Percentiles rank a stretch among this genome's conserved stretches.
Evolutionary conservation across 371 early-diverging fungal species (phyloP).

Genomic region (Umbelopsis sp.): DNA sequence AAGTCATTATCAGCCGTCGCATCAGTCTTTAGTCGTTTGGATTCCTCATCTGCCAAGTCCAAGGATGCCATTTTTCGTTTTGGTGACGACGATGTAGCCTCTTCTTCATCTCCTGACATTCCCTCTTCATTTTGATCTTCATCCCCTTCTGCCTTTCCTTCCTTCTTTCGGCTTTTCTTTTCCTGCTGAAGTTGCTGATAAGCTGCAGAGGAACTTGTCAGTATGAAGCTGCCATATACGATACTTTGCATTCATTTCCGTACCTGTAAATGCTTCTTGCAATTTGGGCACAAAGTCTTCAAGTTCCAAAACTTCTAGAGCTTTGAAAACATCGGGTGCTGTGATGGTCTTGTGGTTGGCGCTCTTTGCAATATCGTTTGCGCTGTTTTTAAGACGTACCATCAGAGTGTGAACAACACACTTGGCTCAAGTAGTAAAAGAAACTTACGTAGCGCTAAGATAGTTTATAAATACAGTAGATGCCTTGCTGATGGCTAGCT

Average conservation of each 20-base stretch:
- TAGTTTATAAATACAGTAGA: constrained; percentile 69
- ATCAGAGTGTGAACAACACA: not conserved
- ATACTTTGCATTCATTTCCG: not conserved
- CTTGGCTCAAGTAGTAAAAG: not conserved
- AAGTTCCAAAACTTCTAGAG: constrained; percentile 58
- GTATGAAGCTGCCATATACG: not conserved
- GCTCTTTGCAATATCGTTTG: constrained; percentile 56
- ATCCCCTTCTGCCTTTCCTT: constrained; percentile 27
- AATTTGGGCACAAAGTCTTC: constrained; percentile 53
- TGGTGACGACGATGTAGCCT: not conserved
- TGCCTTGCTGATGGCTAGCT: constrained; percentile 62
- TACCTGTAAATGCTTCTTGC: constrained; percentile 35
- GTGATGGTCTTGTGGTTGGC: constrained; percentile 56
- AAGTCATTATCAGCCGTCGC: not conserved
- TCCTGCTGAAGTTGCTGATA: constrained; percentile 34
- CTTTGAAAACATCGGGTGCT: constrained; percentile 57
- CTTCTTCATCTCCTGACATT: constrained; percentile 16
- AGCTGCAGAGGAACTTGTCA: constrained; percentile 17
- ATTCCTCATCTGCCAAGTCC: not conserved
- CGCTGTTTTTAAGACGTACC: constrained; percentile 31
- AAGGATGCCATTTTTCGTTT: constrained; percentile 2
- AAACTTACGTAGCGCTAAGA: constrained; percentile 56
- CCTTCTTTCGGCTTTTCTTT: constrained; percentile 33
- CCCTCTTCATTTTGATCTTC: constrained; percentile 32
- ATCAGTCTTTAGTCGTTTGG: constrained; percentile 3